phyloP scores from a whole-genome alignment of 2,329 filamentous ascomycete genomes.

The Fonsecaea monophora region DNA sequence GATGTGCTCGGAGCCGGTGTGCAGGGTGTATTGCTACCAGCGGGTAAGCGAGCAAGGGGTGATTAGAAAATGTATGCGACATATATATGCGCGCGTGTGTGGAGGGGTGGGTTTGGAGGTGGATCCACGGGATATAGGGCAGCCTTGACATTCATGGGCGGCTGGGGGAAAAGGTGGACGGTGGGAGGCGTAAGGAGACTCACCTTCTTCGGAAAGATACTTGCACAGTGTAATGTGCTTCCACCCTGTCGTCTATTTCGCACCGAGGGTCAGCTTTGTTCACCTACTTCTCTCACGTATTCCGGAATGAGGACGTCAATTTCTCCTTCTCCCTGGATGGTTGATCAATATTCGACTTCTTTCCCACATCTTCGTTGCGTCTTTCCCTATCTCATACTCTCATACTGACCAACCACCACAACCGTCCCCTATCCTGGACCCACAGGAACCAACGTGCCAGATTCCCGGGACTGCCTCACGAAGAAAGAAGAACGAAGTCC shows the following conservation, averaged over 20 bases:
- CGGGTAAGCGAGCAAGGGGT: background rate
- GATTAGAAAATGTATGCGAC: background rate
- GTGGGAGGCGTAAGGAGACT: slow-evolving; percentile 4
- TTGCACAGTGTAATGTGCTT: slow-evolving; percentile 32
- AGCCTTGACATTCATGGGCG: no score
- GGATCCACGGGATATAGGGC: background rate
- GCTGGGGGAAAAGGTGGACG: no score
- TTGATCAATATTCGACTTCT: no score
- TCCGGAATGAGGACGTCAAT: background rate
- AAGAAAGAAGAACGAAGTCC: background rate
- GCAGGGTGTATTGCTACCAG: slow-evolving; percentile 31
- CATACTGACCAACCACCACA: no score
- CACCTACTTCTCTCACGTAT: background rate
- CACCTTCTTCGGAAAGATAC: slow-evolving; percentile 30
- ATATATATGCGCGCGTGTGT: background rate
- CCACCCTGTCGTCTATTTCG: slow-evolving; percentile 26
- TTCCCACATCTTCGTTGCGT: no score
- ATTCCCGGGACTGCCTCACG: no score
- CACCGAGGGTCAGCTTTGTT: background rate
- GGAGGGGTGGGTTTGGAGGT: no score
- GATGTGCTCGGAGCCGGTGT: slow-evolving; percentile 15
- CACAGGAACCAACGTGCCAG: no score
- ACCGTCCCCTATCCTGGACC: no score
- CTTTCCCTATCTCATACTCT: no score
- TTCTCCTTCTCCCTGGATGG: no score